Evolutionary conservation across 371 early-diverging fungal species (phyloP), one percentile per base, ranked within the genome.

Genomic region (Dinochytrium kinnereticum): DNA sequence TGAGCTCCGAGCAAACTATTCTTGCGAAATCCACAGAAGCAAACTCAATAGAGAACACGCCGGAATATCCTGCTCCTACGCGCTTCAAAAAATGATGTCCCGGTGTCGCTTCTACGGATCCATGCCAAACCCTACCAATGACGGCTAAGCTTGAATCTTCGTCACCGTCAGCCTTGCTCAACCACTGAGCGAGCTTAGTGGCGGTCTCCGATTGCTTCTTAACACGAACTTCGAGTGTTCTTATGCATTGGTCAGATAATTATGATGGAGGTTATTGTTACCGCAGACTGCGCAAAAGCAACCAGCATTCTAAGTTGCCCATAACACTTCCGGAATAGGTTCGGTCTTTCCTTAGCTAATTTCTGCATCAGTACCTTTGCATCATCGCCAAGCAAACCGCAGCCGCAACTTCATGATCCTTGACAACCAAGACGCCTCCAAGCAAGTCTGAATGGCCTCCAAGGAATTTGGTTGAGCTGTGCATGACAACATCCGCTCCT

Each of bases 401-500:
- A 59, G 19, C 13, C 78, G 74, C 31, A 57, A 36, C 33, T 34
- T 72, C 57, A 61, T 7, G n/a, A 51, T 80, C 75, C 55, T 78
- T 82, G 15, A 80, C 78, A 19, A 81, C 70, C 69, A 85, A 68
- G 1, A 85, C 79, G 44, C 88, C 88, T 17, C 81, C 84, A 2
- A 88, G 73, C 13, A 85, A 70, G 77, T 87, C 87, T 33, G 79
- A 80, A 71, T 87, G 87, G 1, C 87, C 87, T 51, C 84, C 86
- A 0, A 85, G 38, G 39, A 73, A 86, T 75, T 87, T 87, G 26
- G 87, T 87, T 31, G 74, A 40, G 28, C 75, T 71, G 68, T 87
- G 87, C 82, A 86, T 81, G n/a, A 80, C 85, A n/a, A 84, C 69
- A 66, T 86, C 83, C 37, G 77, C 85, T 24, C 86, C 86, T 67